These are phyloP conservation scores for Ganoderma sinense DNA, from an alignment of 1,284 basidiomycete genomes.

Conservation along the genomic window DNA sequence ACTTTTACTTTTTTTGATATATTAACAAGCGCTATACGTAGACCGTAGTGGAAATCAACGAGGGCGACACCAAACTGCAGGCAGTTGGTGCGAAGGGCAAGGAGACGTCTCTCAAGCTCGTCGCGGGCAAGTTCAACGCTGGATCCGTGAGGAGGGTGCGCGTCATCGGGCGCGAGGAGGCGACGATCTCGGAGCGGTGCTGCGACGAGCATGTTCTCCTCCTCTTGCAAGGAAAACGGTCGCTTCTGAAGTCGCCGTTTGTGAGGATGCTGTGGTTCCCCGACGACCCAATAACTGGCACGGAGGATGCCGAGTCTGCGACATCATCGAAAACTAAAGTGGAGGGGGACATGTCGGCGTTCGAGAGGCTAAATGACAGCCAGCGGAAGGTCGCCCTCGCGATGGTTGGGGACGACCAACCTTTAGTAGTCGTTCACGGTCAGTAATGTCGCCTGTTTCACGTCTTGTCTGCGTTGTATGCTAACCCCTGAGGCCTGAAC, in stretches of 20 bases:
- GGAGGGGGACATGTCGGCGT: not conserved
- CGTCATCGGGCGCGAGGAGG: constrained; percentile 16
- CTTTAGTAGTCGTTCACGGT: constrained; percentile 18
- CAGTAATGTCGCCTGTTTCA: not conserved
- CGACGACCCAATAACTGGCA: not conserved
- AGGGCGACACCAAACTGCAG: constrained; percentile 3
- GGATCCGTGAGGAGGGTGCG: not conserved
- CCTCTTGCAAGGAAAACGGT: not conserved
- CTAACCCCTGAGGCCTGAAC: no score
- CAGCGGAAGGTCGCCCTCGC: constrained; percentile 8
- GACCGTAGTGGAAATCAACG: constrained; percentile 17
- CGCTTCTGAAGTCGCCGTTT: not conserved
- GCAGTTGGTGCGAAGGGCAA: constrained; percentile 1
- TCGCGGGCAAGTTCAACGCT: not conserved
- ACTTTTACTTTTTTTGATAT: not conserved
- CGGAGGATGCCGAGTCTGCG: not conserved
- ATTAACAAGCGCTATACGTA: not conserved
- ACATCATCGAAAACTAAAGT: not conserved
- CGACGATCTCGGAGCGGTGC: not conserved
- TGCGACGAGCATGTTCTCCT: constrained; percentile 11
- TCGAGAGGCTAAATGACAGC: constrained; percentile 4
- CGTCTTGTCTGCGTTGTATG: no score
- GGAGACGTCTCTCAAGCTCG: not conserved
- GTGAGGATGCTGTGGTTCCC: constrained; percentile 5
- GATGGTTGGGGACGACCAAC: constrained; percentile 9